Evolutionary conservation across 2,329 filamentous ascomycete genomes (phyloP), one percentile per base, ranked within the genome.

Genomic region (Pyrenophora graminea): DNA sequence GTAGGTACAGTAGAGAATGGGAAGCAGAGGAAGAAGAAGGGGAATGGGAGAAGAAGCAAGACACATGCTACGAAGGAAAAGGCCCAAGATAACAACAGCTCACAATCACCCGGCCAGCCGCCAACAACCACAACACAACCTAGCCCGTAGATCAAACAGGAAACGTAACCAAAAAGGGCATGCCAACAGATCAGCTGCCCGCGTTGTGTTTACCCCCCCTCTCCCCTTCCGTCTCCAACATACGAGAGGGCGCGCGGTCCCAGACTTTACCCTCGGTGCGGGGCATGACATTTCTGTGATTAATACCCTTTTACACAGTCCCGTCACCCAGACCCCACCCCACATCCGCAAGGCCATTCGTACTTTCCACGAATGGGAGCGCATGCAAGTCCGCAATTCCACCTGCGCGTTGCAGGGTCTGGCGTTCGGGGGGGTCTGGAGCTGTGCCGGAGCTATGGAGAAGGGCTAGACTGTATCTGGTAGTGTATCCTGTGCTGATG

Each of bases 351-450:
- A 31, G 19, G 17, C n/a, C n/a, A 34, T 15, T 15, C 15, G 15
- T 38, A 47, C 58, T 53, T 52, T 63, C 62, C 62, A 65, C 61
- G 55, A 65, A 65, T 65, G 48, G 55, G 48, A 63, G 48, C 21
- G 47, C 53, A 30, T 18, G 6, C 15, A 52, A 48, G 46, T 55
- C 57, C 53, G 53, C 53, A 53, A 38, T 18, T 32, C 25, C 13
- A 36, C 27, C 18, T 25, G 32, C n/a, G 25, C 17, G 30, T 13
- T 36, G 38, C 36, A 39, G 43, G 13, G 10, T n/a, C 23, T 34
- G 25, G 23, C 12, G 34, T 27, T 13, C 18, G 25, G 33, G 34
- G 42, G 18, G 33, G 13, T 21, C n/a, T 9, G 23, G n/a, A 34
- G 31, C 45, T 18, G 36, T 39, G 9, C 25, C 27, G 38, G 21